Percentiles rank a stretch among this genome's conserved stretches.
Evolutionary conservation across 441 rosid species (phyloP).

Genomic region (Gossypium laxum): DNA sequence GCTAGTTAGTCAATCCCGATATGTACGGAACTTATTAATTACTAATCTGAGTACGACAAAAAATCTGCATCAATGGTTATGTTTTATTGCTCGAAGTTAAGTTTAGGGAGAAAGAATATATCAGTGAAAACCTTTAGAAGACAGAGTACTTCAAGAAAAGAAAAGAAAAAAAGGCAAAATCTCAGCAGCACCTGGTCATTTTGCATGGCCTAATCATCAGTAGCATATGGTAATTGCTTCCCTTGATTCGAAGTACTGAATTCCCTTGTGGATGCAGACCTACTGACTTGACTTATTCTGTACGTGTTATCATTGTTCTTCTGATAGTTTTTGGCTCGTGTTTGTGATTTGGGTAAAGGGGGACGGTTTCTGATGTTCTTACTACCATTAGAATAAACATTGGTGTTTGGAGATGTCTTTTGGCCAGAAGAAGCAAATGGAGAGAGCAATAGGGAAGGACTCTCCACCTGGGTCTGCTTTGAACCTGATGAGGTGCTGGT

Average conservation of each 20-base stretch:
- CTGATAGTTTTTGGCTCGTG: constrained; percentile 13
- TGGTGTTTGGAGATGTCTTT: constrained; percentile 17
- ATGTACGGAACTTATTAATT: background rate
- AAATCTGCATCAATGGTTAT: background rate
- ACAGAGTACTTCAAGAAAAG: background rate
- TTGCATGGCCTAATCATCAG: constrained; percentile 20
- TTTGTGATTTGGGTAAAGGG: constrained; percentile 27
- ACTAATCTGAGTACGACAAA: background rate
- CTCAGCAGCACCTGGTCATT: background rate
- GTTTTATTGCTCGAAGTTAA: background rate
- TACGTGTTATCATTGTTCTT: constrained; percentile 19
- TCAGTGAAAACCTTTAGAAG: background rate
- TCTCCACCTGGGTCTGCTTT: constrained; percentile 15
- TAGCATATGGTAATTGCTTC: constrained; percentile 25
- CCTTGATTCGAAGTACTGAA: constrained; percentile 27
- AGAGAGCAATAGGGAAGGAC: constrained; percentile 14
- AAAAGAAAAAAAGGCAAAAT: background rate
- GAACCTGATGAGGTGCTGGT: constrained; percentile 29
- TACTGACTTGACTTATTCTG: constrained; percentile 29
- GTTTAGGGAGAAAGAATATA: background rate
- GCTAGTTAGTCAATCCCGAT: background rate
- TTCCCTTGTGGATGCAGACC: constrained; percentile 46
- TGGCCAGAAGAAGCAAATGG: constrained; percentile 12
- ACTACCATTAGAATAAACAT: constrained; percentile 14
- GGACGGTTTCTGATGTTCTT: constrained; percentile 27